Base-by-base conservation (phyloP, 1,139 yeast genomes). In the Magnusiomyces paraingens region DNA sequence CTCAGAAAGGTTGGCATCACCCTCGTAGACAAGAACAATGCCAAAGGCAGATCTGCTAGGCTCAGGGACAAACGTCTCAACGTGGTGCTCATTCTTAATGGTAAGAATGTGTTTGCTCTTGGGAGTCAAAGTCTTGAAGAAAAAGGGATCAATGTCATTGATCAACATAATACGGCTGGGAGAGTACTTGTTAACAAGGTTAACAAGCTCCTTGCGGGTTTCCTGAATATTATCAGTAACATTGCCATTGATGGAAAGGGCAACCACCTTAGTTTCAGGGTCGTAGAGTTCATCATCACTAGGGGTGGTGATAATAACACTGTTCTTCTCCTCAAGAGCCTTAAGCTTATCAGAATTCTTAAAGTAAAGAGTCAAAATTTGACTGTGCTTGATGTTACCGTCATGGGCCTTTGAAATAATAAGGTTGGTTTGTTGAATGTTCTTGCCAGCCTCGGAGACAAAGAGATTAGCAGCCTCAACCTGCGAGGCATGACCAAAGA, bases 321-420 rank as follows among this genome's bases (percentile, higher is more conserved):
- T 77, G 61, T 78, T 67, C 41, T 74, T 73, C 47, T 60, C 57
- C 53, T 70, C 73, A 44, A 72, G 66, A 22, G 71, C 64, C 3
- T 67, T 61, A 14, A 82, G 73, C 46, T 72, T 66, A 50, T 77
- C 74, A 58, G 80, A 74, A 56, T 79, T 73, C 53, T 71, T 69
- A 65, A 91, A 84, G 68, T 77, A 86, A 17, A 83, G 74, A 48
- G 91, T 84, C 55, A 91, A 76, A 41, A 83, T 80, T 62, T 81
- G 81, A 38, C 94, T 96, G 64, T 91, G 97, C 35, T 73, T 68
- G 56, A 82, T 70, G 65, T 86, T 83, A 63, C 87, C 88, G 64
- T 88, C 87, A 69, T 91, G 96, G 42, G 97, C 95, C 68, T 81
- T 84, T 22, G 94, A 82, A 73, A 91, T 83, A 63, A 88, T 95